Evolutionary conservation across 106 monocot genomes (phyloP).

Genomic region (Agapanthus africanus): DNA sequence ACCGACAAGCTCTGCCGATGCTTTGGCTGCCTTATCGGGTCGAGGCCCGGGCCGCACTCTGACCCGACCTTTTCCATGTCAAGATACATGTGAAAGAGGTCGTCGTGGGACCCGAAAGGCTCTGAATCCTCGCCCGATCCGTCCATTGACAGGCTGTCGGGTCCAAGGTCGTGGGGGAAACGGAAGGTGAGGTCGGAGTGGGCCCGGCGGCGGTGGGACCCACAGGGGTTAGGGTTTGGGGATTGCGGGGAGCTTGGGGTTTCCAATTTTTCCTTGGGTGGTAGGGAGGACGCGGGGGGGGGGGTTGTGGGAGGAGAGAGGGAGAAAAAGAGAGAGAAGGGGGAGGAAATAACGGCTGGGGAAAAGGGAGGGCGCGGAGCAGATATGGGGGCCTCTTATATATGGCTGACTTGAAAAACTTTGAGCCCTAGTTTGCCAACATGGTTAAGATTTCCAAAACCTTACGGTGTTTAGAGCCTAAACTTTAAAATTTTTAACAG

Average conservation of each 20-base stretch:
- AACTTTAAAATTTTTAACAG: too few species aligned
- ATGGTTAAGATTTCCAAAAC: too few species aligned
- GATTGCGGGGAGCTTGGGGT: not conserved
- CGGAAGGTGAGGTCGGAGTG: not conserved
- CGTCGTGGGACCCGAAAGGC: slow-evolving; percentile 38
- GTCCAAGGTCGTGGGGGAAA: not conserved
- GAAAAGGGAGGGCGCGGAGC: not conserved
- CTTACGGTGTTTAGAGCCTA: too few species aligned
- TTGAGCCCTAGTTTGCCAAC: too few species aligned
- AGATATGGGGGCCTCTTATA: not conserved
- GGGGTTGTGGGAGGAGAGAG: not conserved
- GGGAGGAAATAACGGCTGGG: not conserved
- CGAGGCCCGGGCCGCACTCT: slow-evolving; percentile 8
- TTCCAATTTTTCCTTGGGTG: not conserved
- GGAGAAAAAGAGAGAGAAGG: not conserved
- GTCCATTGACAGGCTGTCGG: not conserved
- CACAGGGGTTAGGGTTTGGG: not conserved
- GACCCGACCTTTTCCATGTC: slow-evolving; percentile 72
- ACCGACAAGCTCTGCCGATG: slow-evolving; percentile 73
- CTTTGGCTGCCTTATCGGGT: slow-evolving; percentile 16
- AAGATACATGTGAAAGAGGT: slow-evolving; percentile 74
- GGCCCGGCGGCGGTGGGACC: slow-evolving; percentile 11
- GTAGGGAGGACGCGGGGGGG: not conserved
- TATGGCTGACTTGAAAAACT: too few species aligned
- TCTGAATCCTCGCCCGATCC: not conserved